These are phyloP conservation scores for Nakazawaea holstii DNA, from an alignment of 805 yeast species.

Conservation along the genomic window DNA sequence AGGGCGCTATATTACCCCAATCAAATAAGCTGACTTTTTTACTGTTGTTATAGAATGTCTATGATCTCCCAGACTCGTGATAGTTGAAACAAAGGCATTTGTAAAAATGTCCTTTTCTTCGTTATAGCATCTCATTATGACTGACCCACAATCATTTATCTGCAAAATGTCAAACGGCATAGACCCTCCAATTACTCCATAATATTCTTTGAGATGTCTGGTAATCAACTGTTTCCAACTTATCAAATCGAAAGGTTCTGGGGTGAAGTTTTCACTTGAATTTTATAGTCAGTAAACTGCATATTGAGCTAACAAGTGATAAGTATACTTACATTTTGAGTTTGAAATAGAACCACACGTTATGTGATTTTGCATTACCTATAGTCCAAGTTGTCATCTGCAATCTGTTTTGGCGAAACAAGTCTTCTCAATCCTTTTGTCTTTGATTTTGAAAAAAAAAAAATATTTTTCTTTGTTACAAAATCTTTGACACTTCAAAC, in stretches of 20 bases:
- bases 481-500: not conserved
- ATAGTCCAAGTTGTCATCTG: conserved; percentile 2
- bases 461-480: not conserved
- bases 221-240: conserved; percentile 19
- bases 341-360: conserved; percentile 16
- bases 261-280: conserved; percentile 11
- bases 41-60: not conserved
- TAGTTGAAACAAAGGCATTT: conserved; percentile 2
- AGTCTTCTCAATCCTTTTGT: not conserved
- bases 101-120: conserved; percentile 9
- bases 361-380: not conserved
- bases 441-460: not conserved
- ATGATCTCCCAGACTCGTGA: not conserved
- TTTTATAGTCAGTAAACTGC: conserved; percentile 9
- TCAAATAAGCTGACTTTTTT: conserved; percentile 7
- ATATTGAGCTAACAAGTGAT: not conserved
- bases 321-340: conserved; percentile 15
- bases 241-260: conserved; percentile 11
- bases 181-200: conserved; percentile 19
- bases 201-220: conserved; percentile 14
- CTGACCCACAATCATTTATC: not conserved
- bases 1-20: conserved; percentile 6
- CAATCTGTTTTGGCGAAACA: not conserved
- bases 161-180: conserved; percentile 17
- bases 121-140: conserved; percentile 4